Conservation (phyloP, 805 yeast genomes). For the Metschnikowia hibisci region DNA sequence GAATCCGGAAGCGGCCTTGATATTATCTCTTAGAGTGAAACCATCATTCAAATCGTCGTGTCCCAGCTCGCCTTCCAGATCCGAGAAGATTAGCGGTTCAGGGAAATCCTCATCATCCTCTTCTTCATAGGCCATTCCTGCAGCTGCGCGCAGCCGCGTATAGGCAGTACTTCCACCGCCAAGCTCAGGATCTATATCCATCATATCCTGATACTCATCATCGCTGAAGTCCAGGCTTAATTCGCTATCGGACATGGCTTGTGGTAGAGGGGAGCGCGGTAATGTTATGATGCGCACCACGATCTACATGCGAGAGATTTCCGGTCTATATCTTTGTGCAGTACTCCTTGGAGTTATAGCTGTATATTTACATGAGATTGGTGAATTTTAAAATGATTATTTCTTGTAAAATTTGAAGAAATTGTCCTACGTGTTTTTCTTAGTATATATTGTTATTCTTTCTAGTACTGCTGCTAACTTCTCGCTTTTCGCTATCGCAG, state of each 20-base stretch:
- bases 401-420: no score
- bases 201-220: constrained; percentile 10
- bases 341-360: no score
- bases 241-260: constrained; percentile 4
- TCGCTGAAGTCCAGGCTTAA: constrained; percentile 10
- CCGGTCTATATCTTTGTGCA: no score
- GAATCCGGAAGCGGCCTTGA: constrained; percentile 66
- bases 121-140: neutral
- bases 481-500: no score
- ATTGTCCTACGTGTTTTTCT: no score
- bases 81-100: constrained; percentile 19
- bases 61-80: constrained; percentile 25
- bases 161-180: neutral
- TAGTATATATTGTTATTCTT: no score
- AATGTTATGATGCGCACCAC: neutral
- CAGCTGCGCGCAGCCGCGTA: neutral
- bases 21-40: constrained; percentile 53
- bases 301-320: no score
- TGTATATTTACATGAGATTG: no score
- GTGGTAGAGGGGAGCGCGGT: constrained; percentile 5
- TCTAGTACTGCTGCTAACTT: no score
- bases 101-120: constrained; percentile 18
- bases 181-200: constrained; percentile 15
- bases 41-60: constrained; percentile 42
- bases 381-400: no score